Evolutionary conservation across 371 early-diverging fungal species (phyloP).

Genomic region (Furculomyces boomerangus): DNA sequence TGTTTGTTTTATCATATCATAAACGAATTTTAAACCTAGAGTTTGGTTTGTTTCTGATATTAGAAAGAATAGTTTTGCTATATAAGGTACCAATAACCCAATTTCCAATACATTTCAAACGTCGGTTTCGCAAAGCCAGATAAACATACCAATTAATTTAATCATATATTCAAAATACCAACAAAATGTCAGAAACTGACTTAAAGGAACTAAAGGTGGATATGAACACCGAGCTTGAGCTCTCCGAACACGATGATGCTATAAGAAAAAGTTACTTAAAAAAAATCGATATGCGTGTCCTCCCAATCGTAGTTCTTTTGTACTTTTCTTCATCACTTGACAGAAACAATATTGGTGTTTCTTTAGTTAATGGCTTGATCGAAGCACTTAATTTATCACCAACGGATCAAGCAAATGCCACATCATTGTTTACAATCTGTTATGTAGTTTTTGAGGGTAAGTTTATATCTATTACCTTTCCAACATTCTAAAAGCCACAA

Average conservation of each 20-base stretch:
- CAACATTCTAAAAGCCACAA: neutral
- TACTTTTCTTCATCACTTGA: slow-evolving; percentile 58
- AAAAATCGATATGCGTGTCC: slow-evolving; percentile 43
- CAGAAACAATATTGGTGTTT: slow-evolving; percentile 49
- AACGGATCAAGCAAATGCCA: neutral
- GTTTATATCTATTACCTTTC: neutral
- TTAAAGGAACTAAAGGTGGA: too few species aligned
- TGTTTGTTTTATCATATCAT: too few species aligned
- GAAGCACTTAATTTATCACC: slow-evolving; percentile 8
- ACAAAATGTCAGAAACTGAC: too few species aligned
- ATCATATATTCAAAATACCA: too few species aligned
- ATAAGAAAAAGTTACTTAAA: slow-evolving; percentile 5
- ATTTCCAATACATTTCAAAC: too few species aligned
- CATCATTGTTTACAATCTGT: neutral
- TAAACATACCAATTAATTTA: too few species aligned
- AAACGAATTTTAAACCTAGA: too few species aligned
- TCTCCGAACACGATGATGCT: neutral
- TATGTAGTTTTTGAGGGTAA: slow-evolving; percentile 1
- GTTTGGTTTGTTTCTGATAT: too few species aligned
- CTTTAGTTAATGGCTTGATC: slow-evolving; percentile 13
- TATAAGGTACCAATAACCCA: too few species aligned
- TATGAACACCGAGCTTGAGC: neutral
- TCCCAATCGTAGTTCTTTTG: slow-evolving; percentile 45
- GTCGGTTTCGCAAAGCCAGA: too few species aligned
- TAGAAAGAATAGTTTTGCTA: too few species aligned